phyloP scores from a whole-genome alignment of 208 protist genomes.

The Trypanosoma rangeli region DNA sequence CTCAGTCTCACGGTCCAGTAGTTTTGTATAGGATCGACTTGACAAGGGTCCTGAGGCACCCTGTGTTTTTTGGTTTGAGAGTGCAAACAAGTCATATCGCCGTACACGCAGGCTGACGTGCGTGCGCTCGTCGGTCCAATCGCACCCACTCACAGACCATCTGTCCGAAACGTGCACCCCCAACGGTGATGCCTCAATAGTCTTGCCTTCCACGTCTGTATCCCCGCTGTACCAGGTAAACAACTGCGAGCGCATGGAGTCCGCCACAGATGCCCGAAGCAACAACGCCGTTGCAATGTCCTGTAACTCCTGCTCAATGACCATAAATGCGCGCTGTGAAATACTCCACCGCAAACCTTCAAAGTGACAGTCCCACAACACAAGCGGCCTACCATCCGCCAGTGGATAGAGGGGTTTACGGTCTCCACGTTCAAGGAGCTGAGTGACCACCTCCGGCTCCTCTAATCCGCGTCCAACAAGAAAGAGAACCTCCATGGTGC shows the following conservation, averaged over 20 bases:
- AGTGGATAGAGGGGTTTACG: conserved; percentile 75
- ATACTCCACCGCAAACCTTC: conserved; percentile 59
- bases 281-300: conserved; percentile 77
- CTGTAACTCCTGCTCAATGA: conserved; percentile 59
- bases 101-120: conserved; percentile 48
- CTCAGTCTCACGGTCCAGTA: conserved; percentile 76
- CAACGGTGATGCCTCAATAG: neutral
- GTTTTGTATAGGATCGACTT: conserved; percentile 49
- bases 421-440: conserved; percentile 68
- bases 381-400: conserved; percentile 73
- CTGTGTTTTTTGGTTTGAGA: conserved; percentile 18
- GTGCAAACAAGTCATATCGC: conserved; percentile 43
- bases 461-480: conserved; percentile 82
- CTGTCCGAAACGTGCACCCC: conserved; percentile 17
- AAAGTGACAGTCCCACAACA: conserved; percentile 86
- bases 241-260: conserved; percentile 68
- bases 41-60: conserved; percentile 13
- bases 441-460: conserved; percentile 51
- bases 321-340: conserved; percentile 49
- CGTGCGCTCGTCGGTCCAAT: conserved; percentile 71
- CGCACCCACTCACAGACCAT: conserved; percentile 74
- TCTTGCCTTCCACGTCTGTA: conserved; percentile 20
- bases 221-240: conserved; percentile 58
- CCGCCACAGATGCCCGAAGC: conserved; percentile 47
- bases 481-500: conserved; percentile 94